phyloP scores from a whole-genome alignment of 768 basidiomycete genomes.

The Lyophyllum decastes region DNA sequence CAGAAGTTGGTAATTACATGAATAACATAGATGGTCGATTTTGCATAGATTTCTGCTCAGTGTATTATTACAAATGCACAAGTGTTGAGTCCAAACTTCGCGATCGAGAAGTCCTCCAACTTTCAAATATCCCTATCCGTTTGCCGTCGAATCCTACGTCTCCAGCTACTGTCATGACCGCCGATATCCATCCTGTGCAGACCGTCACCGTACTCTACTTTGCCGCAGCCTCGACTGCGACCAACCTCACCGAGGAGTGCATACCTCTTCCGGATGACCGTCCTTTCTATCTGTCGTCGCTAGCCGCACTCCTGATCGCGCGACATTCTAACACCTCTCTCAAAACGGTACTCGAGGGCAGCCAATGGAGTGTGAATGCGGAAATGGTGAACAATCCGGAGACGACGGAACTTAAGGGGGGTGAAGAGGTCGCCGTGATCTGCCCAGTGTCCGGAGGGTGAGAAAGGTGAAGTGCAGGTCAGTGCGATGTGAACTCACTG shows the following conservation, averaged over 20 bases:
- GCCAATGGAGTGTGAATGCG: slow-evolving; percentile 79
- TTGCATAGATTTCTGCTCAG: too few species aligned
- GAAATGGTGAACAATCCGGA: slow-evolving; percentile 73
- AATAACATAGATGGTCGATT: too few species aligned
- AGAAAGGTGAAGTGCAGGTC: slow-evolving; percentile 8
- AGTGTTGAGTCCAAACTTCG: not conserved
- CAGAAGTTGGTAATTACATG: not conserved
- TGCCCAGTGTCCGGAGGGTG: slow-evolving; percentile 83
- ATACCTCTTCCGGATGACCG: slow-evolving; percentile 45
- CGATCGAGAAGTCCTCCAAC: not conserved
- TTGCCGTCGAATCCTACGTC: not conserved
- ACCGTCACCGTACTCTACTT: slow-evolving; percentile 55
- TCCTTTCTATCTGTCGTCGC: slow-evolving; percentile 51
- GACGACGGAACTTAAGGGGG: slow-evolving; percentile 53
- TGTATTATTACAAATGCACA: too few species aligned
- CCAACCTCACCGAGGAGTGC: slow-evolving; percentile 55
- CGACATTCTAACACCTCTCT: slow-evolving; percentile 55
- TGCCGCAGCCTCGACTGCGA: slow-evolving; percentile 69
- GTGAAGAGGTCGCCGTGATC: slow-evolving; percentile 80
- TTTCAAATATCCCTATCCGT: not conserved
- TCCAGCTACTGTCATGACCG: slow-evolving; percentile 21
- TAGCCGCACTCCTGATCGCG: slow-evolving; percentile 51
- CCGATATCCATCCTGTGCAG: slow-evolving; percentile 13
- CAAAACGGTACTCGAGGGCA: slow-evolving; percentile 53
- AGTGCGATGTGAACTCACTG: not conserved